Percentiles rank a stretch among this genome's conserved stretches.
Conservation (phyloP, 768 basidiomycete species). For the Baorangia bicolor region DNA sequence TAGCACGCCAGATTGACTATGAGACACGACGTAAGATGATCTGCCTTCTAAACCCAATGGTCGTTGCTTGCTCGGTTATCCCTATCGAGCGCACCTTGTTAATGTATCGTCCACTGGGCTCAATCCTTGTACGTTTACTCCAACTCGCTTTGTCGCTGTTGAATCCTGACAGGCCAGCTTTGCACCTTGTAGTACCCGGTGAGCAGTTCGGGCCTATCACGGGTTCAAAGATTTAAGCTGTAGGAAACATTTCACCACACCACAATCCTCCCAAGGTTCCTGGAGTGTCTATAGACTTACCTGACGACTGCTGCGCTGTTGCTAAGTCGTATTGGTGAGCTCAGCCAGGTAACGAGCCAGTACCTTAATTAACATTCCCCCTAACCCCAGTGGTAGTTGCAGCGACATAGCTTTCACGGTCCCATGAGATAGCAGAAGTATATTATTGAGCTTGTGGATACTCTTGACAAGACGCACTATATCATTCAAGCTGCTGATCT, state of each 20-base stretch:
- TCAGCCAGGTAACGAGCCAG: not conserved
- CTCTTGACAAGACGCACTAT: slow-evolving; percentile 25
- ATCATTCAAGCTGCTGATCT: slow-evolving; percentile 30
- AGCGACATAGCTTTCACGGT: slow-evolving; percentile 42
- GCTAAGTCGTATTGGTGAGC: slow-evolving; percentile 41
- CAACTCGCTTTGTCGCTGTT: slow-evolving; percentile 9
- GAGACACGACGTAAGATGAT: not conserved
- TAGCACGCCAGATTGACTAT: not conserved
- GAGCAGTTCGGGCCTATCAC: not conserved
- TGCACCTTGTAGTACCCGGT: not conserved
- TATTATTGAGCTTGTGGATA: slow-evolving; percentile 33
- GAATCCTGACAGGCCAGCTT: not conserved
- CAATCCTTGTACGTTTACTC: slow-evolving; percentile 13
- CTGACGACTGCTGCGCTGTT: slow-evolving; percentile 40
- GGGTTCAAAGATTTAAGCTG: not conserved
- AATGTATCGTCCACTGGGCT: slow-evolving; percentile 18
- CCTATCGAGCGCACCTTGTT: not conserved
- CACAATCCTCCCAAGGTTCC: slow-evolving; percentile 28
- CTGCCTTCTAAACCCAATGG: not conserved
- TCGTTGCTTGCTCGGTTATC: not conserved
- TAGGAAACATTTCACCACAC: slow-evolving; percentile 41
- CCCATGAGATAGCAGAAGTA: slow-evolving; percentile 28
- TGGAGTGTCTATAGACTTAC: slow-evolving; percentile 31
- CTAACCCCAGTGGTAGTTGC: slow-evolving; percentile 34
- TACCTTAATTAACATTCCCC: not conserved